These are phyloP conservation scores for Tuber borchii DNA, from an alignment of 495 filamentous ascomycete genomes.

Conservation along the genomic window DNA sequence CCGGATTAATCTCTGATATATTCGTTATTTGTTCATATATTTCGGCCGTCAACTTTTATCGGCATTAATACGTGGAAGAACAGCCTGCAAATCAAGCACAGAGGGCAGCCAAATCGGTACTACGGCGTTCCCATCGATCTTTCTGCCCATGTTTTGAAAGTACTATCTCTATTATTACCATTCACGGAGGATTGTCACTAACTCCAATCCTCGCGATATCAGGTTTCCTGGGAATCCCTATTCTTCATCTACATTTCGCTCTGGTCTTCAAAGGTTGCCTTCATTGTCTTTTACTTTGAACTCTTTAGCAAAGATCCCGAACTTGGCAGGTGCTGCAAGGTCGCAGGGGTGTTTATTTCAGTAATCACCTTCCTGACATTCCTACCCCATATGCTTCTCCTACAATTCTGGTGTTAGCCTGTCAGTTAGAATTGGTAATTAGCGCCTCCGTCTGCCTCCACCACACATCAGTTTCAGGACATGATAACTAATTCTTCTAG, in stretches of 20 bases:
- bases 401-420: slow-evolving; percentile 42
- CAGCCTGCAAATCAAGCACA: slow-evolving; percentile 32
- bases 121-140: background rate
- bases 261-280: slow-evolving; percentile 42
- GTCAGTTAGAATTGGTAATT: slow-evolving; percentile 38
- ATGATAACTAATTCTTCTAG: background rate
- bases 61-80: slow-evolving; percentile 45
- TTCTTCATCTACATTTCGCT: slow-evolving; percentile 44
- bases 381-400: slow-evolving; percentile 41
- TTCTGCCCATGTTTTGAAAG: background rate
- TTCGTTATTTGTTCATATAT: slow-evolving; percentile 43
- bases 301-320: slow-evolving; percentile 36
- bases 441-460: background rate
- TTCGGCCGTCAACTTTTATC: slow-evolving; percentile 41
- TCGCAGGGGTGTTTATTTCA: slow-evolving; percentile 28
- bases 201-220: slow-evolving; percentile 28
- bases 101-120: background rate
- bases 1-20: slow-evolving; percentile 38
- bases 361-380: slow-evolving; percentile 41
- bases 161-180: background rate
- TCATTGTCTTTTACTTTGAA: slow-evolving; percentile 42
- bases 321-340: slow-evolving; percentile 21
- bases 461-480: background rate
- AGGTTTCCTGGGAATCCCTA: slow-evolving; percentile 44
- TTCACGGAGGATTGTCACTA: slow-evolving; percentile 1